These are phyloP conservation scores for Flaveria trinervia DNA, from an alignment of 129 eudicot species.

Conservation along the genomic window DNA sequence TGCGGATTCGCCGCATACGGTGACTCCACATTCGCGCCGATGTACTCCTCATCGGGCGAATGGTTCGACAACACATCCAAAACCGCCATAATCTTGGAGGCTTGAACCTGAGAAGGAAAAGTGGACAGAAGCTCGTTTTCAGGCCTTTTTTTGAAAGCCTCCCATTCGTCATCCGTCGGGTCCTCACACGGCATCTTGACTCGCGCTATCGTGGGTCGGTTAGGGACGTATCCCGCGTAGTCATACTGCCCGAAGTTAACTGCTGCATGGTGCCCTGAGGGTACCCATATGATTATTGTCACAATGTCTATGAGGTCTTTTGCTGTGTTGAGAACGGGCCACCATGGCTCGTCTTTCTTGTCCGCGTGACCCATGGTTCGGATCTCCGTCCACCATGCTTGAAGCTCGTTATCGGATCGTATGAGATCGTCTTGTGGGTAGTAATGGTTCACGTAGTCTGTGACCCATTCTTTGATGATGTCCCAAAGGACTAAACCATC, in stretches of 20 bases:
- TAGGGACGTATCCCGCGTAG: constrained; percentile 68
- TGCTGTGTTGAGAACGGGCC: constrained; percentile 68
- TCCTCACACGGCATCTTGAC: constrained; percentile 63
- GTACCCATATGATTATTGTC: constrained; percentile 65
- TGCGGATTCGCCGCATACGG: constrained; percentile 43
- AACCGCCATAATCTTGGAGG: constrained; percentile 55
- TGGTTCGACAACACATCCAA: constrained; percentile 65
- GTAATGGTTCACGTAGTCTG: constrained; percentile 51
- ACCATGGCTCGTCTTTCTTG: constrained; percentile 54
- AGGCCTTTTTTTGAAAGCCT: constrained; percentile 43
- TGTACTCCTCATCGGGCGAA: constrained; percentile 76
- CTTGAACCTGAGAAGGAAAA: constrained; percentile 59
- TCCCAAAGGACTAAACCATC: constrained; percentile 57
- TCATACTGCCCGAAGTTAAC: constrained; percentile 82
- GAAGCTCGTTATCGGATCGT: constrained; percentile 30
- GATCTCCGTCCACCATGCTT: constrained; percentile 79
- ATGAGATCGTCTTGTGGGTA: constrained; percentile 20
- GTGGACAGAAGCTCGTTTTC: constrained; percentile 44
- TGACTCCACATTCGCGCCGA: constrained; percentile 46
- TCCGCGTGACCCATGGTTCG: constrained; percentile 33
- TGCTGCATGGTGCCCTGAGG: constrained; percentile 80
- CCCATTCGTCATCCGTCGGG: constrained; percentile 50
- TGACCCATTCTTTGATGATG: constrained; percentile 52
- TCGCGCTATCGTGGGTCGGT: constrained; percentile 62
- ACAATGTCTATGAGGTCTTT: constrained; percentile 52